Base-by-base conservation (phyloP, 1,284 basidiomycete species). In the Vanrija sp. region DNA sequence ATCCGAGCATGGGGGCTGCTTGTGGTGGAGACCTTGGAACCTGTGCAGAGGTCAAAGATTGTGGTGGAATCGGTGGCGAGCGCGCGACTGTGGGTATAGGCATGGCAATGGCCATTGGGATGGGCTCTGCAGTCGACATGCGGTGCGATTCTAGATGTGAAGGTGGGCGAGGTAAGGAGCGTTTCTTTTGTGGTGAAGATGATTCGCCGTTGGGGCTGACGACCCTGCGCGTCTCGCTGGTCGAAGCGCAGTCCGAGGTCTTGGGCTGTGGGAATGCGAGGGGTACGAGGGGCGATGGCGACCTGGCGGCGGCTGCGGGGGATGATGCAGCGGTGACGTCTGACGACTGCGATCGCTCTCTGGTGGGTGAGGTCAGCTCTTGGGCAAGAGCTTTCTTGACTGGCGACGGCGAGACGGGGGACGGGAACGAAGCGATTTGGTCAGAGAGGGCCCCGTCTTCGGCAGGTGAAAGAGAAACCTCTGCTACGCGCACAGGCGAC, bases 91-190 rank as follows among this genome's bases (percentile, higher is more conserved):
- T 18, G 16, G 50, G 43, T 27, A 47, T 41, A 4, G 55, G 55
- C 47, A 57, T 50, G 6, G 55, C 42, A 9, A 44, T 37, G 18
- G 54, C 47, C 51, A 57, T 57, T 27, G 50, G 37, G 23, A 53
- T 47, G 6, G 50, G 49, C 22, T 51, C 49, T 23, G 37, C 38
- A 27, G 41, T 35, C n/a, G 55, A 38, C 43, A 35, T 41, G 39
- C 36, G 50, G 47, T 39, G 16, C 12, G 18, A 19, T 12, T 19
- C 23, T 9, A 16, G 18, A 4, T 4, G 23, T 2, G 25, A 27
- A 12, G 47, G 51, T 1, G 42, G 51, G 12, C 45, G 47, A 4
- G 54, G 50, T 22, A 57, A 47, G 19, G 55, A 49, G 23, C 49
- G 47, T 37, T 52, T 49, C 44, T 43, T 45, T 39, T 18, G 38